Percentiles rank a stretch among this genome's conserved stretches.
Conservation (phyloP, 495 filamentous ascomycete genomes). For the Daldinia bambusicola region DNA sequence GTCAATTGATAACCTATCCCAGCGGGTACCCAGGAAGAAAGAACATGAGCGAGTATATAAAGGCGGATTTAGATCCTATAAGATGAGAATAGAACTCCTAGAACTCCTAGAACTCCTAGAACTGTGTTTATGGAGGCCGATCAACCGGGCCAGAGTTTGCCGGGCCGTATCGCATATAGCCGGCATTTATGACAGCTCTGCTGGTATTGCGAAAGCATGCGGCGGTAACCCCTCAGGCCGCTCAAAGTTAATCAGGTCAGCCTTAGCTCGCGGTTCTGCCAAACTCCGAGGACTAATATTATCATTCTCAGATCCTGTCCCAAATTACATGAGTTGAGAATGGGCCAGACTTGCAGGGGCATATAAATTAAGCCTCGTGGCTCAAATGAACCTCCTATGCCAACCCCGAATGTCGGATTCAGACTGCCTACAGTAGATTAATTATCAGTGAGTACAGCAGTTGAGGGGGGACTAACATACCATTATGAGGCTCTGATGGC, state of each 20-base stretch:
- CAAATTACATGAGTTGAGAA: slow-evolving; percentile 1
- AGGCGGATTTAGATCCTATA: background rate
- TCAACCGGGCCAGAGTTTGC: slow-evolving; percentile 15
- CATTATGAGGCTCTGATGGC: background rate
- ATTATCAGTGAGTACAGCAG: background rate
- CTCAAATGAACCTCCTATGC: background rate
- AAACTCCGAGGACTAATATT: background rate
- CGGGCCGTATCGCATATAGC: slow-evolving; percentile 36
- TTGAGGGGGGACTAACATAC: too few species aligned
- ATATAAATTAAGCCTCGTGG: background rate
- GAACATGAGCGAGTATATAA: background rate
- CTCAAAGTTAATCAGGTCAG: slow-evolving; percentile 15
- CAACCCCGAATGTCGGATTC: background rate
- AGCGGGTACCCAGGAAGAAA: background rate
- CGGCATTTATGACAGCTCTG: slow-evolving; percentile 12
- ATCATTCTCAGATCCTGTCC: slow-evolving; percentile 3
- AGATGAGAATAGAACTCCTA: background rate
- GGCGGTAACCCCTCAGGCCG: slow-evolving; percentile 26
- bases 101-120: background rate
- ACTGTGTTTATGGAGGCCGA: background rate
- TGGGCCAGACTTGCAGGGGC: background rate
- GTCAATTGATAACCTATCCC: background rate
- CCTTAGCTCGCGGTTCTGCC: slow-evolving; percentile 6
- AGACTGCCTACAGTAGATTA: background rate
- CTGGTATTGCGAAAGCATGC: background rate